phyloP scores from a whole-genome alignment of 306 rosid genomes.

The Acacia melanoxylon region DNA sequence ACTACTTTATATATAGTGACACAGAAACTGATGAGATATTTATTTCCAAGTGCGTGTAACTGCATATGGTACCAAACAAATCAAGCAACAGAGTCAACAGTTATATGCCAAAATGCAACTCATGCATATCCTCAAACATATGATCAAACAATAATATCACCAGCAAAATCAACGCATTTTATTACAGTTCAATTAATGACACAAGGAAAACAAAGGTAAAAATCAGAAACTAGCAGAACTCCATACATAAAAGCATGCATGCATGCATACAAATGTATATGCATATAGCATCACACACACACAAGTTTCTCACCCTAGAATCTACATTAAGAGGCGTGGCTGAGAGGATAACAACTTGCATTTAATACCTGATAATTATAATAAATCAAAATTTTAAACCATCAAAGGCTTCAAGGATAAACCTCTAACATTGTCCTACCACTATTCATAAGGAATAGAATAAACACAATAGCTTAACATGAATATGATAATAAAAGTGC shows the following conservation, averaged over 20 bases:
- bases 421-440: neutral
- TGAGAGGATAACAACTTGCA: neutral
- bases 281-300: neutral
- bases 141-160: neutral
- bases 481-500: neutral
- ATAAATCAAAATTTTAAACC: neutral
- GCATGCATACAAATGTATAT: neutral
- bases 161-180: neutral
- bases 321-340: neutral
- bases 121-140: neutral
- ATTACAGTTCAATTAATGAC: neutral
- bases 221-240: neutral
- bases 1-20: neutral
- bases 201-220: neutral
- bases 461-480: neutral
- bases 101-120: neutral
- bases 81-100: neutral
- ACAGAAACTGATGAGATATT: neutral
- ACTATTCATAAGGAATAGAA: slow-evolving; percentile 6
- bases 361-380: neutral
- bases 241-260: neutral
- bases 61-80: neutral
- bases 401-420: neutral
- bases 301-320: neutral
- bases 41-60: neutral